phyloP scores from a whole-genome alignment of 768 basidiomycete species.

The Tulasnella sp. region DNA sequence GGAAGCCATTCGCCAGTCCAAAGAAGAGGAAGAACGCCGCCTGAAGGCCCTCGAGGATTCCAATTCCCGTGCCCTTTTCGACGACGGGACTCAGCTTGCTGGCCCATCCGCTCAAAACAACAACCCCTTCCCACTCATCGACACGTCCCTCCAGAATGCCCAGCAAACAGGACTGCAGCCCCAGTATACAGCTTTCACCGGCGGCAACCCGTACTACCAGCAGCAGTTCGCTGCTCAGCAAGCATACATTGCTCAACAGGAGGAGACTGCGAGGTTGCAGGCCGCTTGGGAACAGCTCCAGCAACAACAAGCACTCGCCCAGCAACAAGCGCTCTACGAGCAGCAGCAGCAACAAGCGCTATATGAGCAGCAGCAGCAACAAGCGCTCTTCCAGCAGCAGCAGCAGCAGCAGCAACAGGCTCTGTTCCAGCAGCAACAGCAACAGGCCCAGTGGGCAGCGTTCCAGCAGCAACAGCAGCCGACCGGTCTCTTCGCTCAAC shows the following conservation, averaged over 20 bases:
- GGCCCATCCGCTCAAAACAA: constrained; percentile 38
- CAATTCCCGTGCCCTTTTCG: constrained; percentile 77
- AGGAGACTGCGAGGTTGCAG: constrained; percentile 6
- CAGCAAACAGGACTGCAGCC: constrained; percentile 78
- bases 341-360: constrained; percentile 45
- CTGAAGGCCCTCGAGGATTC: constrained; percentile 70
- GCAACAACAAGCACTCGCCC: constrained; percentile 58
- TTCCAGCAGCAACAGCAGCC: constrained; percentile 14
- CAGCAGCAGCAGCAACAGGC: constrained; percentile 51
- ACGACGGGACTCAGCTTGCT: constrained; percentile 71
- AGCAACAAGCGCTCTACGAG: constrained; percentile 52
- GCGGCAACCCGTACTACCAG: constrained; percentile 74
- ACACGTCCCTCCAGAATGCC: constrained; percentile 62
- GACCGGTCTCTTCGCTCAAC: constrained; percentile 26
- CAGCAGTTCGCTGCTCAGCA: constrained; percentile 39
- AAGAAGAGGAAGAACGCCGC: constrained; percentile 86
- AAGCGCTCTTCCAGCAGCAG: constrained; percentile 40
- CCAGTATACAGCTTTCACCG: constrained; percentile 71
- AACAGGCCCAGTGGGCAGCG: neutral
- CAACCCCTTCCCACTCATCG: constrained; percentile 65
- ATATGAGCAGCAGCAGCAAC: constrained; percentile 46
- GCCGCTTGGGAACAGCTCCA: constrained; percentile 51
- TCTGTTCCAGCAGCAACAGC: constrained; percentile 41
- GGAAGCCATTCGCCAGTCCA: constrained; percentile 79
- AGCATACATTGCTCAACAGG: constrained; percentile 15